Evolutionary conservation across 495 filamentous ascomycete genomes (phyloP).

Genomic region (Rhypophila decipiens): DNA sequence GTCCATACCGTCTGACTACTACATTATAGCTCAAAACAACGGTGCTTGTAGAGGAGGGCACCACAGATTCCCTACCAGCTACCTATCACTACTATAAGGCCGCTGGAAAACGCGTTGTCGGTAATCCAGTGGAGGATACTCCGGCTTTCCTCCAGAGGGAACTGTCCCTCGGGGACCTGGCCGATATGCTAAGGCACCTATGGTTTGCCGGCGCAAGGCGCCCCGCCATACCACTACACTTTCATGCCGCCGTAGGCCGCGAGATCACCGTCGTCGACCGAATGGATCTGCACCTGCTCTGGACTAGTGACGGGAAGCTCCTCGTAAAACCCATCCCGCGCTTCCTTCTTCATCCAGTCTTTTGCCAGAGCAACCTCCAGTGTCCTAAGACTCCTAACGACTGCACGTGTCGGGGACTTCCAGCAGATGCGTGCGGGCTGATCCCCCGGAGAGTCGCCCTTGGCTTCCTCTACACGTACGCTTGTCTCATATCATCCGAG

Average conservation of each 20-base stretch:
- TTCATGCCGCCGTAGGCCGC: constrained; percentile 5
- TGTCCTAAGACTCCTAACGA: constrained; percentile 3
- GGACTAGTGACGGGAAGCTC: constrained; percentile 7
- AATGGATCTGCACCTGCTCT: constrained; percentile 17
- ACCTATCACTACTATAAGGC: not conserved
- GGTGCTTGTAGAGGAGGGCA: not conserved
- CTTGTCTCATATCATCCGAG: constrained; percentile 27
- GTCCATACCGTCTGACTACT: constrained; percentile 2
- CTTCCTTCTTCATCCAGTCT: constrained; percentile 7
- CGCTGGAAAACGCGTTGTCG: not conserved
- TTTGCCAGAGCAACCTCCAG: constrained; percentile 6
- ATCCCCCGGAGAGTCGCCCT: constrained; percentile 15
- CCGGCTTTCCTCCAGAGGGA: constrained; percentile 7
- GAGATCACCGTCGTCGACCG: constrained; percentile 8
- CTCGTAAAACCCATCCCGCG: constrained; percentile 13
- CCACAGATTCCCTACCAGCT: not conserved
- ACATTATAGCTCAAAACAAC: not conserved
- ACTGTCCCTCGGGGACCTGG: constrained; percentile 10
- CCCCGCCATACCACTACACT: constrained; percentile 8
- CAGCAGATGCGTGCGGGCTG: not conserved
- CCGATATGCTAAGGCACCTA: constrained; percentile 8
- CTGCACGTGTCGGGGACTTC: not conserved
- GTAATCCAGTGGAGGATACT: not conserved
- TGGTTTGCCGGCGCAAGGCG: constrained; percentile 12
- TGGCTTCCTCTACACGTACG: constrained; percentile 34